A percentile compares a stretch with the other conserved stretches of the same genome.
phyloP scores from a whole-genome alignment of 352 stramenopile genomes.

The Pythium diclinum region DNA sequence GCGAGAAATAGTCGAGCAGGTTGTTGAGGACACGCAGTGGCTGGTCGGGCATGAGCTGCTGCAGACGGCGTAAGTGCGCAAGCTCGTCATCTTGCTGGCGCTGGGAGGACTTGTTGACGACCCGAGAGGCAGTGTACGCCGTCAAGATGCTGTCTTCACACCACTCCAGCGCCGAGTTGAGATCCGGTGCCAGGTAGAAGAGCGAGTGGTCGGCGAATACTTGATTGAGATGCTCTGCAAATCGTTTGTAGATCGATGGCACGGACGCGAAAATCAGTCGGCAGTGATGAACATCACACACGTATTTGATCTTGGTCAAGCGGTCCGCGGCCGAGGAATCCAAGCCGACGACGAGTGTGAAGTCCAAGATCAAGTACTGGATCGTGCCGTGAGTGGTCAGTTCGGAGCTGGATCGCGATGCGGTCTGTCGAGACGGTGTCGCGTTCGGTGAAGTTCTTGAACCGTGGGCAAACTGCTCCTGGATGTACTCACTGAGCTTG shows the following conservation, averaged over 20 bases:
- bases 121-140: slow-evolving; percentile 26
- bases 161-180: slow-evolving; percentile 72
- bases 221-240: slow-evolving; percentile 50
- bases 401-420: slow-evolving; percentile 2
- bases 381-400: slow-evolving; percentile 20
- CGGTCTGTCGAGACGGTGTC: neutral
- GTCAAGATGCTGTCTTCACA: slow-evolving; percentile 65
- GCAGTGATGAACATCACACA: slow-evolving; percentile 62
- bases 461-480: slow-evolving; percentile 50
- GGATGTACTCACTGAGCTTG: slow-evolving; percentile 86
- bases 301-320: slow-evolving; percentile 77
- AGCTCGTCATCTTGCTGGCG: slow-evolving; percentile 47
- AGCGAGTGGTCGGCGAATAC: slow-evolving; percentile 47
- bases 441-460: slow-evolving; percentile 5
- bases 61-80: slow-evolving; percentile 49
- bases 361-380: slow-evolving; percentile 85
- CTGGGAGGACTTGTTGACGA: slow-evolving; percentile 17
- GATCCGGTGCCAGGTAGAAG: slow-evolving; percentile 55
- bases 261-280: slow-evolving; percentile 71
- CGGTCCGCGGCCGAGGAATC: slow-evolving; percentile 83
- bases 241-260: slow-evolving; percentile 56
- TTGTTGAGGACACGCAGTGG: slow-evolving; percentile 56
- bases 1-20: slow-evolving; percentile 71
- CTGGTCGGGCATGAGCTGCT: slow-evolving; percentile 68
- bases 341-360: slow-evolving; percentile 90